A percentile compares a stretch with the other conserved stretches of the same genome.
Conservation (phyloP, 371 early-diverging fungal species). For the Apophysomyces trapeziformis region DNA sequence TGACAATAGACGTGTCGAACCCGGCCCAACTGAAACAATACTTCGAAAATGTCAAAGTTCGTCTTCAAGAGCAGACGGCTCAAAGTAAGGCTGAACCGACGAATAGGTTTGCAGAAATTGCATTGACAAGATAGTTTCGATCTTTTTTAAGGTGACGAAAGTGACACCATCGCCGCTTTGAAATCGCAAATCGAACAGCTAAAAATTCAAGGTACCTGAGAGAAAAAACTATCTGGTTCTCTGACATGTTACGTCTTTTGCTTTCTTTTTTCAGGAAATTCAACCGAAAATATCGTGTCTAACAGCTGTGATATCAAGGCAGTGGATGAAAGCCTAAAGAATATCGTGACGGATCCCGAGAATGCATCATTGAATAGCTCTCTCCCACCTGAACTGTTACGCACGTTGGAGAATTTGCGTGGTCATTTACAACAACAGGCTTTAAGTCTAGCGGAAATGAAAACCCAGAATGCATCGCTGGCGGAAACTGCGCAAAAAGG, state of each 20-base stretch:
- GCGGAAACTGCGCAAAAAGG: constrained; percentile 11
- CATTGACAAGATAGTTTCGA: background rate
- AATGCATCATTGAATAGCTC: constrained; percentile 29
- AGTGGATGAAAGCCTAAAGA: constrained; percentile 24
- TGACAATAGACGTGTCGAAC: background rate
- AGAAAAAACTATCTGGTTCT: background rate
- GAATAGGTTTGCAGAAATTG: too few relatives aligned
- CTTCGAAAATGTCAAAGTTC: background rate
- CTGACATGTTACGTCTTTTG: too few relatives aligned
- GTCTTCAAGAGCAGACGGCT: background rate
- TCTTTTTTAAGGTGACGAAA: background rate
- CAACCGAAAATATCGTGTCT: background rate
- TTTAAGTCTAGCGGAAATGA: constrained; percentile 16
- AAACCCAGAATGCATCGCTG: constrained; percentile 13
- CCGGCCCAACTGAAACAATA: background rate
- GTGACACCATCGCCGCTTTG: background rate
- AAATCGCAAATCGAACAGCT: background rate
- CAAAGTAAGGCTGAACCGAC: background rate
- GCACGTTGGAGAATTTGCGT: constrained; percentile 36
- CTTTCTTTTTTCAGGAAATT: background rate
- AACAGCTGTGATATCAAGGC: constrained; percentile 8
- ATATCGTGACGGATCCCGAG: constrained; percentile 36
- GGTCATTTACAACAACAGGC: constrained; percentile 22
- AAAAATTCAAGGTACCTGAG: constrained; percentile 1
- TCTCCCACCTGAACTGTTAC: constrained; percentile 34